Evolutionary conservation across 2,329 filamentous ascomycete species (phyloP).

Genomic region (Talaromyces funiculosus): DNA sequence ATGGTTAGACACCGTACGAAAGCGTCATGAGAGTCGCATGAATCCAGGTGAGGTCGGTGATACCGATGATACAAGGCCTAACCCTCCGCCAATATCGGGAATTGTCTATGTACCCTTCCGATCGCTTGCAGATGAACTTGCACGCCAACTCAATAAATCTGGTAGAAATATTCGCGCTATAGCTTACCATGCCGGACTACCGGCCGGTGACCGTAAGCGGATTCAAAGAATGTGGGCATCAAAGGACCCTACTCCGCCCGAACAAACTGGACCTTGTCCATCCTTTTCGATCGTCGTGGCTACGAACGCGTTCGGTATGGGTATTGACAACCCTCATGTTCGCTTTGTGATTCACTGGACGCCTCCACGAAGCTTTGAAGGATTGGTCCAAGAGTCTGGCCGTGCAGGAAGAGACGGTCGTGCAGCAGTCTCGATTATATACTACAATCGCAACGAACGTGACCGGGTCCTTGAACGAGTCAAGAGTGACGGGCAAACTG

Average conservation of each 20-base stretch:
- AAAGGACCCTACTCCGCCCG: slow-evolving; percentile 14
- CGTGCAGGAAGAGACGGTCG: slow-evolving; percentile 86
- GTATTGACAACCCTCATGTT: slow-evolving; percentile 92
- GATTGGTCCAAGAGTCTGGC: slow-evolving; percentile 93
- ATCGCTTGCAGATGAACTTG: slow-evolving; percentile 36
- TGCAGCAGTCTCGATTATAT: slow-evolving; percentile 78
- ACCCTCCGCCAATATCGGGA: slow-evolving; percentile 36
- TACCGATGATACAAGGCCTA: slow-evolving; percentile 11
- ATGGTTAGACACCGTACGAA: slow-evolving; percentile 71
- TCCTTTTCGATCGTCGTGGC: slow-evolving; percentile 91
- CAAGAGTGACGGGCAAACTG: slow-evolving; percentile 29
- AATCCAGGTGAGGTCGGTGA: slow-evolving; percentile 27
- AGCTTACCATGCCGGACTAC: slow-evolving; percentile 56
- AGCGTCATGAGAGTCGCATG: slow-evolving; percentile 57
- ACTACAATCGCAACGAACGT: slow-evolving; percentile 83
- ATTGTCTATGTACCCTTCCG: slow-evolving; percentile 45
- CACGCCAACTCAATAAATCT: slow-evolving; percentile 27
- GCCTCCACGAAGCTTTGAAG: slow-evolving; percentile 87
- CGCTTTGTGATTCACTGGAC: slow-evolving; percentile 95
- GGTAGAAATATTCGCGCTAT: slow-evolving; percentile 37
- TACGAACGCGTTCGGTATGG: slow-evolving; percentile 96
- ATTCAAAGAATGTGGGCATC: slow-evolving; percentile 43
- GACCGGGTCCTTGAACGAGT: slow-evolving; percentile 62
- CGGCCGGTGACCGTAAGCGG: slow-evolving; percentile 62
- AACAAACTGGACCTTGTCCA: slow-evolving; percentile 30